Evolutionary conservation across 768 basidiomycete genomes (phyloP).

Genomic region (Xanthoconium purpureum): DNA sequence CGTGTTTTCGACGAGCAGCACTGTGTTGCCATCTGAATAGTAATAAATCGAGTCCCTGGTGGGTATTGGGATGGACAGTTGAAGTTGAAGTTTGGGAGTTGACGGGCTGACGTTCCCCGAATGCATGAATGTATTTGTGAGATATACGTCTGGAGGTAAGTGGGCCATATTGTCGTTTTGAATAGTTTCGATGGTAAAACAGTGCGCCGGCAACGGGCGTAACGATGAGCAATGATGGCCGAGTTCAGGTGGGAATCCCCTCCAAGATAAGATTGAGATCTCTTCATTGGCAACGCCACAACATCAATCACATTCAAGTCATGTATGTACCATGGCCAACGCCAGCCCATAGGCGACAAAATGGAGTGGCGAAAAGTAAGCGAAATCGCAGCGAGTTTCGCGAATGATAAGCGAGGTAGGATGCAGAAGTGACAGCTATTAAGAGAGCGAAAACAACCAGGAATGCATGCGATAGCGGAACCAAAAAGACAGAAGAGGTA

Average conservation of each 20-base stretch:
- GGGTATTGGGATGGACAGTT: constrained; percentile 34
- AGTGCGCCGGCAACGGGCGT: background rate
- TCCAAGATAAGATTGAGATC: constrained; percentile 22
- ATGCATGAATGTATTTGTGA: constrained; percentile 34
- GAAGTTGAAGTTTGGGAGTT: constrained; percentile 33
- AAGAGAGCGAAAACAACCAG: constrained; percentile 27
- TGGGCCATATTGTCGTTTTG: constrained; percentile 26
- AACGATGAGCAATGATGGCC: background rate
- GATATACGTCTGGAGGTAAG: constrained; percentile 30
- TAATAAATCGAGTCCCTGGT: constrained; percentile 41
- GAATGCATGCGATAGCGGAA: constrained; percentile 19
- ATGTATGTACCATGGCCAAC: constrained; percentile 5
- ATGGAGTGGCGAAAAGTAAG: constrained; percentile 4
- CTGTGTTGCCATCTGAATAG: constrained; percentile 38
- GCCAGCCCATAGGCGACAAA: background rate
- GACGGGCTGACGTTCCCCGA: constrained; percentile 31
- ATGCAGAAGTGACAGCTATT: constrained; percentile 13
- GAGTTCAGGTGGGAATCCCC: constrained; percentile 18
- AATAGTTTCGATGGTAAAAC: constrained; percentile 14
- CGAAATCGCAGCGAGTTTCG: constrained; percentile 7
- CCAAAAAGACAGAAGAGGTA: constrained; percentile 8
- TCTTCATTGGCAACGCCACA: too few species aligned
- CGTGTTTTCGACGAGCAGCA: constrained; percentile 42
- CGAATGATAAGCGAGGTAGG: constrained; percentile 9
- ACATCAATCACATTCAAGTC: background rate